Percentiles rank a stretch among this genome's conserved stretches.
phyloP scores from a whole-genome alignment of 2,329 filamentous ascomycete genomes.

The Diplodia sapinea region DNA sequence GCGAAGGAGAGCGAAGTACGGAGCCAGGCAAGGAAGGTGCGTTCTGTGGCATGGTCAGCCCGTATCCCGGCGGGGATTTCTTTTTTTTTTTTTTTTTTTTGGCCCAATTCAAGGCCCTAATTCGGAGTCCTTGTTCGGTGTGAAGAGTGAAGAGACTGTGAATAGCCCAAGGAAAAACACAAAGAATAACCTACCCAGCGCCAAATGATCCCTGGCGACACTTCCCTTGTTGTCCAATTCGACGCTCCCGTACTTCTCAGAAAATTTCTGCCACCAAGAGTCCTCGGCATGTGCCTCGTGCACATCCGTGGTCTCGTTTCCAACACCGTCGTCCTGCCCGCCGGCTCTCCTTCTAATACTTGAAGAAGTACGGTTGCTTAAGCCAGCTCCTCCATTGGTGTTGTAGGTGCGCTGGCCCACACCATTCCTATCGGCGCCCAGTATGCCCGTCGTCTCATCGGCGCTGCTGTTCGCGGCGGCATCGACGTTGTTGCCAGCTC shows the following conservation, averaged over 20 bases:
- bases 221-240: constrained; percentile 87
- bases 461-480: constrained; percentile 19
- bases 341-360: constrained; percentile 30
- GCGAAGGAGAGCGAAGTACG: constrained; percentile 82
- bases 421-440: constrained; percentile 23
- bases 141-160: neutral
- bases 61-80: neutral
- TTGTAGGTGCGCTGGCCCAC: constrained; percentile 17
- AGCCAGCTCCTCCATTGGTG: constrained; percentile 8
- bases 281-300: constrained; percentile 30
- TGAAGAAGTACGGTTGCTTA: neutral
- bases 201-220: constrained; percentile 81
- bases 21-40: constrained; percentile 85
- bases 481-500: too few species aligned
- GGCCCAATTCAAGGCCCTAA: neutral
- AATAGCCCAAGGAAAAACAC: neutral
- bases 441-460: constrained; percentile 29
- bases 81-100: neutral
- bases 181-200: constrained; percentile 65
- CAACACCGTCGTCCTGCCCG: constrained; percentile 35
- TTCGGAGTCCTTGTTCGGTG: neutral
- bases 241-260: constrained; percentile 68
- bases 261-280: constrained; percentile 60
- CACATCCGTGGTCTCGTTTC: neutral
- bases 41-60: constrained; percentile 59